phyloP scores from a whole-genome alignment of 148 eudicot genomes.

The Limonium bicolor region DNA sequence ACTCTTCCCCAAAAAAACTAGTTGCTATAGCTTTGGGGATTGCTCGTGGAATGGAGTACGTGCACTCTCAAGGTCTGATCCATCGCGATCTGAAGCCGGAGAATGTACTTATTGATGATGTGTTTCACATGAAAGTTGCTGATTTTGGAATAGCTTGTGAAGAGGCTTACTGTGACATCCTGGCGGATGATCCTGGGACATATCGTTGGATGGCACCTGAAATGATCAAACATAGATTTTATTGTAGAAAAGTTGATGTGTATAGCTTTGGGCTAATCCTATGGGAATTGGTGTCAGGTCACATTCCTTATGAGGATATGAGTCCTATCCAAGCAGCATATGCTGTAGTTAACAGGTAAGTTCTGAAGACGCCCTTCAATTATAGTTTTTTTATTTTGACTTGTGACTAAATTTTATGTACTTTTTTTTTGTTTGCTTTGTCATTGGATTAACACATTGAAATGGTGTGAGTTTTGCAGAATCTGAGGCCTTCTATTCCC shows the following conservation, averaged over 20 bases:
- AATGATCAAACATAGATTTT: constrained; percentile 68
- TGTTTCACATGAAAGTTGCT: constrained; percentile 67
- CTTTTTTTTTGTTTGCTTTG: no score
- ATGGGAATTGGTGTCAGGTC: constrained; percentile 78
- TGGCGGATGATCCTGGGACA: constrained; percentile 87
- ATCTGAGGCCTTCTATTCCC: constrained; percentile 44
- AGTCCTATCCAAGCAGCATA: constrained; percentile 87
- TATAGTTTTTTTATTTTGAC: no score
- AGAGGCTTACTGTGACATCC: constrained; percentile 54
- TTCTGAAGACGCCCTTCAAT: no score
- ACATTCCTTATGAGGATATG: constrained; percentile 79
- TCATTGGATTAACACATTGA: no score
- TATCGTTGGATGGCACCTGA: constrained; percentile 99
- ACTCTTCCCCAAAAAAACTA: constrained; percentile 37
- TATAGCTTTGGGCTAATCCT: constrained; percentile 82
- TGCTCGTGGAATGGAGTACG: constrained; percentile 85
- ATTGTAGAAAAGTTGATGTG: constrained; percentile 79
- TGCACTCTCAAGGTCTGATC: constrained; percentile 85
- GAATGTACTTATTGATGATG: constrained; percentile 51
- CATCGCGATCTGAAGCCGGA: constrained; percentile 94
- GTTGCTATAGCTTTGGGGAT: constrained; percentile 56
- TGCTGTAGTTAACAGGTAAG: constrained; percentile 95
- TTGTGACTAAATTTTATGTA: no score
- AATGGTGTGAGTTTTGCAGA: no score
- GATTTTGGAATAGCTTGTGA: constrained; percentile 96